Percentiles rank a stretch among this genome's conserved stretches.
Evolutionary conservation across 768 basidiomycete species (phyloP).

Genomic region (Lactifluus hygrophoroides): DNA sequence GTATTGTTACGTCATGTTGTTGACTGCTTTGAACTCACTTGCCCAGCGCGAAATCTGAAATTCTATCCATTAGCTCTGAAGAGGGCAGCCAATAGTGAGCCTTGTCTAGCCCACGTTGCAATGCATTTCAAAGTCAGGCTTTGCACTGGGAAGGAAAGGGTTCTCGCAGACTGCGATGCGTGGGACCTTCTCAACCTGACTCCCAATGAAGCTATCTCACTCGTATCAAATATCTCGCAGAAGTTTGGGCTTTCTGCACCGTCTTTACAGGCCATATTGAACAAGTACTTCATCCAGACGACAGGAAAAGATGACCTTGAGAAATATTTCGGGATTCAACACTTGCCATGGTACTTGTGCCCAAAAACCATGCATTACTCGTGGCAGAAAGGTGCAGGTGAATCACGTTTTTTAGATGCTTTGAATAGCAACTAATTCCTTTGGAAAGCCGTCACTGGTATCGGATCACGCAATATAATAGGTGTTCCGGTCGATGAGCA

Average conservation of each 20-base stretch:
- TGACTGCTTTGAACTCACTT: neutral
- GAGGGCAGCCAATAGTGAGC: conserved; percentile 18
- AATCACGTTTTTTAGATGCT: conserved; percentile 9
- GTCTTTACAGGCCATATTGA: conserved; percentile 28
- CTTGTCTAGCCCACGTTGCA: conserved; percentile 28
- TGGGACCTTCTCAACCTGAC: conserved; percentile 39
- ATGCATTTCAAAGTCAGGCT: conserved; percentile 27
- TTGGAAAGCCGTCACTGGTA: conserved; percentile 33
- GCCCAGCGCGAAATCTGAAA: conserved; percentile 38
- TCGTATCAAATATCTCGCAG: conserved; percentile 28
- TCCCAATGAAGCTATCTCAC: conserved; percentile 28
- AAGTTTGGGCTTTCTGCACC: conserved; percentile 30
- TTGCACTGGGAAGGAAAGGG: conserved; percentile 23
- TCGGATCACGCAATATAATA: conserved; percentile 34
- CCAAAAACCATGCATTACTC: conserved; percentile 35
- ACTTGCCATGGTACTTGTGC: conserved; percentile 25
- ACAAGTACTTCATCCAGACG: conserved; percentile 31
- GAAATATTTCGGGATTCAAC: conserved; percentile 22
- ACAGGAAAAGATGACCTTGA: conserved; percentile 29
- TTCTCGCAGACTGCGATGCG: conserved; percentile 26
- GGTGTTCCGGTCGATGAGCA: conserved; percentile 29
- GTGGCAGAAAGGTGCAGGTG: conserved; percentile 41
- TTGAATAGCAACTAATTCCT: neutral
- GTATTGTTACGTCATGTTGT: neutral
- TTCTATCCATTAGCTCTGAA: conserved; percentile 37